These are phyloP conservation scores for Solanum commersonii DNA, from an alignment of 257 asterid species.

Conservation along the genomic window DNA sequence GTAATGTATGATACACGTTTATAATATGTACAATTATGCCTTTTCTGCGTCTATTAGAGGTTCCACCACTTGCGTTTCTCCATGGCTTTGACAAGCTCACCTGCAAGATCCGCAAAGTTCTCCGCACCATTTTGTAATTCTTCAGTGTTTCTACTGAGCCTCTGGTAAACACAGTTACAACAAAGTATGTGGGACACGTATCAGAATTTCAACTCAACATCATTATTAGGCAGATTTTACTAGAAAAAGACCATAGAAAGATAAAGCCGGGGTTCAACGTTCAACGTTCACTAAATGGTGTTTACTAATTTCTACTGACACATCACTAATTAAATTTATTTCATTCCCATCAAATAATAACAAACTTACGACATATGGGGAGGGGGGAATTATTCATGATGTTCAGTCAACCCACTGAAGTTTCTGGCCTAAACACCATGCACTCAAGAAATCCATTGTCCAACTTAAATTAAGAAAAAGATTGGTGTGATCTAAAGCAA, in stretches of 20 bases:
- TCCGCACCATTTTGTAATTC: conserved; percentile 75
- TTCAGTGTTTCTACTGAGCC: conserved; percentile 47
- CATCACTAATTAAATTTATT: neutral
- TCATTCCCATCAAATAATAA: neutral
- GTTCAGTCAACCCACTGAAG: neutral
- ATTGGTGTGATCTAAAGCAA: neutral
- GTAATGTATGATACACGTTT: neutral
- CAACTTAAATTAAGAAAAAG: neutral
- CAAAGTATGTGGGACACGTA: neutral
- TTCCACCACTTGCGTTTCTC: conserved; percentile 90
- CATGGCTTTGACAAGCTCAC: conserved; percentile 70
- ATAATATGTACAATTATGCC: neutral
- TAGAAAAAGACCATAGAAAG: neutral
- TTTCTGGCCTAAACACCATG: neutral
- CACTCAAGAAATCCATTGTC: neutral
- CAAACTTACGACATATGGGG: neutral
- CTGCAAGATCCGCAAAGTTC: conserved; percentile 61
- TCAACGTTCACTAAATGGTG: neutral
- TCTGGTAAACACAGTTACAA: conserved; percentile 27
- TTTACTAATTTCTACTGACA: neutral
- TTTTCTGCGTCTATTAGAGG: conserved; percentile 11
- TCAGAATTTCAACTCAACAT: neutral
- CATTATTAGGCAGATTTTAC: neutral
- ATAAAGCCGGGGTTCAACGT: neutral
- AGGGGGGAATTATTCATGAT: neutral